Base-by-base conservation (phyloP, 345 rosid genomes). In the Laguncularia racemosa region DNA sequence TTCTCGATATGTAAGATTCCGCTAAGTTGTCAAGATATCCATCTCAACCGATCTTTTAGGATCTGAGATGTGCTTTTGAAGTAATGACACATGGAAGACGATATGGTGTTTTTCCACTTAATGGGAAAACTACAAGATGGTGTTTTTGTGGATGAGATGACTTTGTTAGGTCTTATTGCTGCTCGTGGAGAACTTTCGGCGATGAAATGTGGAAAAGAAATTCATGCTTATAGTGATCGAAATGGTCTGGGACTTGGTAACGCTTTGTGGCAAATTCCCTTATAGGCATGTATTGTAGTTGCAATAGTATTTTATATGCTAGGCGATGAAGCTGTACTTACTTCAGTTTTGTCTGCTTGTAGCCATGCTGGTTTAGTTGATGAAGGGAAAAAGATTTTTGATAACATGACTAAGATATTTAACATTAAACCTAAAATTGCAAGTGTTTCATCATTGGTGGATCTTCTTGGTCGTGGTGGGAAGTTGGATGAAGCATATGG, bases 301-400 rank as follows among this genome's bases (percentile, higher is more conserved):
- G 67, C 12, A 66, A 63, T 50, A 66, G 18, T 13, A 50, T 57
- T 17, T 53, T 23, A 11, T 18, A 62, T 14, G 72, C 69, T 2
- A 58, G 66, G 48, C 63, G 56, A 50, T 44, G 67, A 44, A 14
- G 77, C 43, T 51, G 65, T 61, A 55, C 23, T 68, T 28, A 64
- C 63, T 55, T 67, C 70, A 6, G 64, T 68, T 52, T 44, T 73
- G 62, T 72, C 72, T 28, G 64, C 77, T 33, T 73, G 70, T 54
- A 67, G 77, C 64, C 70, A 64, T 52, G 51, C 70, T 11, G 61
- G 73, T 28, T 52, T 73, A 67, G 61, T 73, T 49, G 63, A 55
- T 15, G 73, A 67, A 50, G 72, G 76, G 45, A 59, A 53, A 60
- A 66, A 72, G 33, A 59, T 67, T 38, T 67, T 63, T 52, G 14